Base-by-base conservation (phyloP, 441 rosid genomes). In the Gossypium armourianum region DNA sequence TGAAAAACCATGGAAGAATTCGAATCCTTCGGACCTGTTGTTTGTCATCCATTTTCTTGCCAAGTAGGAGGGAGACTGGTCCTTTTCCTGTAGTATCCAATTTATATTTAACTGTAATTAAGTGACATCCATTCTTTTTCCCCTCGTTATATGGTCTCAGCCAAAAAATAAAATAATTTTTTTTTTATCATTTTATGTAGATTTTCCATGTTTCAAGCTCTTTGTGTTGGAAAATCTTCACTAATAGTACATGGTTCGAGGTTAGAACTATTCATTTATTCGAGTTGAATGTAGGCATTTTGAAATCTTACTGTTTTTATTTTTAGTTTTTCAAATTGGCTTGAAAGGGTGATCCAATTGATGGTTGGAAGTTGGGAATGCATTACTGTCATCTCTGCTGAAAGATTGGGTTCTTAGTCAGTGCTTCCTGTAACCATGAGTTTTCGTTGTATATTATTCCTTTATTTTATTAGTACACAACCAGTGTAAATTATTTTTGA, bases 1-100 rank as follows among this genome's bases (percentile, higher is more conserved):
- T 54, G 9, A 29, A 56, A 60, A 70, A 26, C 74, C 17, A 47
- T 71, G 72, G 74, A 43, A 59, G 74, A 53, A 21, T 36, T 56
- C 59, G 69, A 49, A 32, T 65, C 62, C 77, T 21, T 15, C 13
- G 59, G 45, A 61, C 61, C 58, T 1, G 53, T 60, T 59, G 74
- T 26, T 68, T 16, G 52, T 72, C 69, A 21, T 69, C 63, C 40
- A 4, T 23, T 9, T 3, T 36, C 24, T 64, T 40, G 20, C 47
- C 36, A 0, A 32, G 23, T 58, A 49, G 19, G 66, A 47, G 32
- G 24, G 62, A 17, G 4, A 43, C 4, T 13, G 29, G 36, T 45
- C 17, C 10, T 12, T 63, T 63, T 63, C 54, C 4, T 24, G 69
- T 45, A 64, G 55, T 53, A 45, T 45, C 36, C 12, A 2, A 19